A percentile compares a stretch with the other conserved stretches of the same genome.
Evolutionary conservation across 192 early-diverging fungal species (phyloP).

Genomic region (Rhizophagus clarus): DNA sequence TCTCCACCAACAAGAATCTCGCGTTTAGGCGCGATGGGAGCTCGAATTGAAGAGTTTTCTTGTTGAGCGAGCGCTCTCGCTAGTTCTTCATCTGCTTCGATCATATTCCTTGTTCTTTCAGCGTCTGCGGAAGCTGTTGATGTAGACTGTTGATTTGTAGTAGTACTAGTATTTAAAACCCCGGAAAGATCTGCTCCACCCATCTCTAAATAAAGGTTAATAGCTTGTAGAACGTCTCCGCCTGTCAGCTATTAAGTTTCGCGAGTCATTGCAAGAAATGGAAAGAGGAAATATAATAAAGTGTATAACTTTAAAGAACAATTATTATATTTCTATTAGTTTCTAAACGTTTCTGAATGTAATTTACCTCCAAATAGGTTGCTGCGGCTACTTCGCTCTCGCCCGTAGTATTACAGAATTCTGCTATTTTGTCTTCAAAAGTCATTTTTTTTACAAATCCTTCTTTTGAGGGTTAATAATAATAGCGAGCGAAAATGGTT

Average conservation of each 20-base stretch:
- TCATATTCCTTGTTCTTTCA: slow-evolving; percentile 22
- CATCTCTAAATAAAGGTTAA: slow-evolving; percentile 84
- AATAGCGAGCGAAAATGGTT: not conserved
- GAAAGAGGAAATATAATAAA: not conserved
- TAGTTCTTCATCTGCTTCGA: slow-evolving; percentile 52
- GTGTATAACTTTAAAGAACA: not conserved
- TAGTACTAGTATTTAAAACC: not conserved
- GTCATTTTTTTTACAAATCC: not conserved
- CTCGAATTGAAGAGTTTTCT: slow-evolving; percentile 60
- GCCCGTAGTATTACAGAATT: slow-evolving; percentile 72
- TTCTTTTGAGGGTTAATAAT: not conserved
- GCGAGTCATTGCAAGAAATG: not conserved
- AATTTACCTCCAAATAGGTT: slow-evolving; percentile 66
- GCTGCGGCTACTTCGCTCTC: slow-evolving; percentile 70
- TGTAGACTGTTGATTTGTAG: slow-evolving; percentile 29
- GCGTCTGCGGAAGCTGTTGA: slow-evolving; percentile 22
- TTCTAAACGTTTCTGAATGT: not conserved
- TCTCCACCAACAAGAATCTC: slow-evolving; percentile 73
- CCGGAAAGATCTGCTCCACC: slow-evolving; percentile 58
- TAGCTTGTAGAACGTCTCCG: slow-evolving; percentile 72
- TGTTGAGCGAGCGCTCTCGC: slow-evolving; percentile 52
- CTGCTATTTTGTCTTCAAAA: not conserved
- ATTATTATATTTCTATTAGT: not conserved
- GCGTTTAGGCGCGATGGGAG: slow-evolving; percentile 81
- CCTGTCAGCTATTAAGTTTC: slow-evolving; percentile 51